Conservation (phyloP, 768 basidiomycete genomes). For the Pisolithus sp. region DNA sequence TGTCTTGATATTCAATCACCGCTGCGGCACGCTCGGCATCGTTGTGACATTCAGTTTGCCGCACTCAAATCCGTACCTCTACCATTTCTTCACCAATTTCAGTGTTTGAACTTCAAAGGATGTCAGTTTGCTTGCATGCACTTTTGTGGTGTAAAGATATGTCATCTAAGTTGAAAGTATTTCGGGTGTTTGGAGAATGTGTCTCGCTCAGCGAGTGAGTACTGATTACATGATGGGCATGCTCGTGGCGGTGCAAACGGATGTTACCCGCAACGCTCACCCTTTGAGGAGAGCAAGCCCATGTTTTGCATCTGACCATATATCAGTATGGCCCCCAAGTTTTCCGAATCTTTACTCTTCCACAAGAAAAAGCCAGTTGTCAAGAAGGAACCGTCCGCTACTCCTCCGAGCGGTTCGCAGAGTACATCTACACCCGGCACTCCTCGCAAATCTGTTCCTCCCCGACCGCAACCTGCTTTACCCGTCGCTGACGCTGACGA, state of each 20-base stretch:
- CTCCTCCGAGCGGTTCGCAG: conserved; percentile 10
- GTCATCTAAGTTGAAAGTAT: no score
- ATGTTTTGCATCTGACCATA: background rate
- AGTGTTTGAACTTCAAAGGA: no score
- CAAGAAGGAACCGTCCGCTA: conserved; percentile 19
- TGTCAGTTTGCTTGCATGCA: no score
- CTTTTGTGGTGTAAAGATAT: no score
- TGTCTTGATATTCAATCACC: no score
- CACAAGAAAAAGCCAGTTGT: conserved; percentile 53
- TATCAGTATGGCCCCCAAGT: conserved; percentile 22
- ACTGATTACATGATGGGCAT: background rate
- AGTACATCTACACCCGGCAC: conserved; percentile 11
- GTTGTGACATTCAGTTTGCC: no score
- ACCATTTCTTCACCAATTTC: no score
- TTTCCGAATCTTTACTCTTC: conserved; percentile 50
- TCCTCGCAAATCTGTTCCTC: conserved; percentile 32
- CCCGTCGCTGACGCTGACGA: conserved; percentile 44
- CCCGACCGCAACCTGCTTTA: conserved; percentile 32
- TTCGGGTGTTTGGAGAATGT: no score
- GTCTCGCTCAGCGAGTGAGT: no score
- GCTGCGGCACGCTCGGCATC: no score
- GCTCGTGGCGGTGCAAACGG: background rate
- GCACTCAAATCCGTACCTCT: no score
- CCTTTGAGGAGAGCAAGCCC: background rate
- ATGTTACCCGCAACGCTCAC: background rate